Base-by-base conservation (phyloP, 139 green algal genomes). In the Haematococcus sp. region DNA sequence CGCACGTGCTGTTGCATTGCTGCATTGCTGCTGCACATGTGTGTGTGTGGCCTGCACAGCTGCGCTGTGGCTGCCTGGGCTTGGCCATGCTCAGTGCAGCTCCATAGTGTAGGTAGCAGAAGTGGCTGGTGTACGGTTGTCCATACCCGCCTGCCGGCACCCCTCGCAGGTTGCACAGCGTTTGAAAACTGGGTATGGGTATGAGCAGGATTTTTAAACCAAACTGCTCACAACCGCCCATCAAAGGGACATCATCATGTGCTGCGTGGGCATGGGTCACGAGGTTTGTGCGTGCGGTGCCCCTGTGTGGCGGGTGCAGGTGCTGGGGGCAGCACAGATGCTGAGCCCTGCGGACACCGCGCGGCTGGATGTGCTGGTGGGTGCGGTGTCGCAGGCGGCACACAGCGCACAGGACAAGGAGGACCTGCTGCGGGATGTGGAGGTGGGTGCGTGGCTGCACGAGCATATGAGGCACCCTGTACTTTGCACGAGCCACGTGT, bases 351-450 rank as follows among this genome's bases (percentile, higher is more conserved):
- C 63, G 19, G 34, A 56, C 9, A 28, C 55, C 5, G n/a, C 25
- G 13, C 25, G n/a, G 4, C 55, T 75, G 68, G 52, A 46, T 33
- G 34, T 25, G 11, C n/a, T 72, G 66, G 66, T 43, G 27, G 44
- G 27, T 7, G 40, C 22, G 2, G 66, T 59, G 43, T 15, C 27
- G 4, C 3, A 23, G 3, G 66, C 46, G 2, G 66, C 66, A 17
- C 40, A 33, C 4, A 25, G 19, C 27, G 46, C 27, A 16, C 40
- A 33, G 25, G 66, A 72, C 40, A 33, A 72, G 43, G 66, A 72
- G 27, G 66, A 72, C 44, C 27, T 72, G 44, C 34, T 72, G 25
- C 44, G 34, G 7, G 66, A 17, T 30, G 66, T 63, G 7, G 66
- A 72, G 66, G 66, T 72, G 66, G 27, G 40, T 49, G 40, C 40